phyloP scores from a whole-genome alignment of 768 basidiomycete genomes.

The Mycena galericulata region DNA sequence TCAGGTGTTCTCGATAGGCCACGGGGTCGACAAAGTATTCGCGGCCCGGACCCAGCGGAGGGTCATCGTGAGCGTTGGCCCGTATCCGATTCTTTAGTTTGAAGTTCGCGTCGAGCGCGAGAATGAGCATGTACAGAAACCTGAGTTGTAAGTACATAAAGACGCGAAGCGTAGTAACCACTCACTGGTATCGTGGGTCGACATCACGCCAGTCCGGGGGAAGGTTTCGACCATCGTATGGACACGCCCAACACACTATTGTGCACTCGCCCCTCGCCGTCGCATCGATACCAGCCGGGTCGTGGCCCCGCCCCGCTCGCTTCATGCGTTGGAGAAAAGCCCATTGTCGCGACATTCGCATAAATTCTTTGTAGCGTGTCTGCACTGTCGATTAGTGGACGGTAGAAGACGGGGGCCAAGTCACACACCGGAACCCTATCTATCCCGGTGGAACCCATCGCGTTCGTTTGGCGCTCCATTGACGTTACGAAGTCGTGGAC shows the following conservation, averaged over 20 bases:
- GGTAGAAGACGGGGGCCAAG: not conserved
- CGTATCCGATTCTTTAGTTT: conserved; percentile 3
- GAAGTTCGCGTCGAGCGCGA: conserved; percentile 43
- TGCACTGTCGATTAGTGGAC: not conserved
- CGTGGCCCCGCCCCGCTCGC: conserved; percentile 18
- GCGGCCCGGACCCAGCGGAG: conserved; percentile 26
- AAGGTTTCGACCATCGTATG: no score
- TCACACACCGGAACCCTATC: not conserved
- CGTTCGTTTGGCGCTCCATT: conserved; percentile 7
- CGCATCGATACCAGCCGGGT: conserved; percentile 19
- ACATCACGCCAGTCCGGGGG: no score
- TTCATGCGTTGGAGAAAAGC: not conserved
- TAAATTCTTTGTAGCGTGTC: conserved; percentile 18
- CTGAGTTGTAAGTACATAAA: conserved; percentile 4
- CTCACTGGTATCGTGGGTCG: conserved; percentile 9
- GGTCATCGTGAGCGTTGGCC: no score
- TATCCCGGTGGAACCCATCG: not conserved
- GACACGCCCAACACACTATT: no score
- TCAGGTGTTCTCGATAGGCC: conserved; percentile 14
- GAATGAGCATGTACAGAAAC: conserved; percentile 36
- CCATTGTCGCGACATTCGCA: conserved; percentile 2
- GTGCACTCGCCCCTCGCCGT: conserved; percentile 21
- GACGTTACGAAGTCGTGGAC: conserved; percentile 21
- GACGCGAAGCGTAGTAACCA: not conserved
- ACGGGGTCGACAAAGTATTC: conserved; percentile 11